Conservation (phyloP, 768 basidiomycete genomes). For the Clitopilus hobsonii region DNA sequence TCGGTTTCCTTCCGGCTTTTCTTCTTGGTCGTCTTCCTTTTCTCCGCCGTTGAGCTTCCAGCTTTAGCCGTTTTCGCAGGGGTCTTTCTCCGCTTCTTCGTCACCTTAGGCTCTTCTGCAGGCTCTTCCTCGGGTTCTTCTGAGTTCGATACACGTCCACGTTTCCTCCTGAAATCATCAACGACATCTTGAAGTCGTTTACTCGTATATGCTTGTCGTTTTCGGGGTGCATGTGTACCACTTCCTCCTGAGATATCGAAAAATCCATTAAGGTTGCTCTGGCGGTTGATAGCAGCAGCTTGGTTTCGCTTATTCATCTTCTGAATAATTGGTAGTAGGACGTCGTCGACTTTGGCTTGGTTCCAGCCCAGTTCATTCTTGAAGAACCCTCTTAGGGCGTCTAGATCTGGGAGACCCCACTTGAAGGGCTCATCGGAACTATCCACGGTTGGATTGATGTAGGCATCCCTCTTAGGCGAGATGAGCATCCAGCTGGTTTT, state of each 20-base stretch:
- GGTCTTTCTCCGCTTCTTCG: constrained; percentile 23
- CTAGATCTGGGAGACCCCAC: constrained; percentile 96
- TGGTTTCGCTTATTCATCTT: constrained; percentile 76
- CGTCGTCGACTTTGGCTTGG: constrained; percentile 80
- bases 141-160: constrained; percentile 23
- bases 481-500: no score
- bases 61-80: constrained; percentile 10
- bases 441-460: constrained; percentile 88
- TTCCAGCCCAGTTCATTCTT: constrained; percentile 79
- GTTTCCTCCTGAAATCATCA: constrained; percentile 70
- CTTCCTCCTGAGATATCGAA: constrained; percentile 67
- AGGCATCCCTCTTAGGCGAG: constrained; percentile 72
- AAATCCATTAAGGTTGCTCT: constrained; percentile 72
- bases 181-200: constrained; percentile 87
- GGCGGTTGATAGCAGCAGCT: constrained; percentile 65
- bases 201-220: constrained; percentile 77
- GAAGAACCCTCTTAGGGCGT: constrained; percentile 80
- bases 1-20: constrained; percentile 5
- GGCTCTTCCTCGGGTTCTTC: constrained; percentile 14
- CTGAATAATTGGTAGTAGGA: constrained; percentile 88
- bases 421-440: constrained; percentile 91
- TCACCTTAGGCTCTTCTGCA: constrained; percentile 19
- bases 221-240: constrained; percentile 70
- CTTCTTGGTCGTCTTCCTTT: constrained; percentile 7
- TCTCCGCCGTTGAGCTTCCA: neutral